A percentile compares a stretch with the other conserved stretches of the same genome.
phyloP scores from a whole-genome alignment of 306 rosid genomes.

The Cucumis melo region DNA sequence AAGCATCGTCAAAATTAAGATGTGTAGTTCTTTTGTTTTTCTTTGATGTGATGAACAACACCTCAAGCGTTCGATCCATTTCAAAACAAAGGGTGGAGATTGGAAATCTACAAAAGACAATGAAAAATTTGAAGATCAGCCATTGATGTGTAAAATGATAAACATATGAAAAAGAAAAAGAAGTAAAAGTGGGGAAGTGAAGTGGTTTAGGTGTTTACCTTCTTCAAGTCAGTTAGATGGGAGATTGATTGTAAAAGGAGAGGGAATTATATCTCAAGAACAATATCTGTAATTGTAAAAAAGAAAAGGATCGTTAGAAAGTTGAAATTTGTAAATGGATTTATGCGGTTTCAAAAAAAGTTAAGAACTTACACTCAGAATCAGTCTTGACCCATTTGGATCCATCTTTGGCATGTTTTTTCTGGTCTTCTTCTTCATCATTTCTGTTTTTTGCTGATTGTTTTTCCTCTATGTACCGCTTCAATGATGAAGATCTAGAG shows the following conservation, averaged over 20 bases:
- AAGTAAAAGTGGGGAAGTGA: background rate
- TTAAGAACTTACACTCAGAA: slow-evolving; percentile 70
- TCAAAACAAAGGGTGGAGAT: background rate
- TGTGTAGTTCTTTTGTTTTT: background rate
- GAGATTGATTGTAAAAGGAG: background rate
- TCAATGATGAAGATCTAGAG: slow-evolving; percentile 34
- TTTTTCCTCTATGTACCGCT: slow-evolving; percentile 49
- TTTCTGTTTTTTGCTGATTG: slow-evolving; percentile 22
- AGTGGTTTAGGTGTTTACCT: background rate
- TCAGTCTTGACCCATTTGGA: slow-evolving; percentile 96
- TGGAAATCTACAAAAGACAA: slow-evolving; percentile 13
- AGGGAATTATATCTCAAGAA: slow-evolving; percentile 64
- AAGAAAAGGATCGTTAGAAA: slow-evolving; percentile 1
- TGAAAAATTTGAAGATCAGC: background rate
- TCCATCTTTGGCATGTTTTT: slow-evolving; percentile 39
- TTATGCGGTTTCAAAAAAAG: background rate
- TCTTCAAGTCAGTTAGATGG: background rate
- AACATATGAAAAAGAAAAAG: background rate
- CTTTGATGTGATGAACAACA: slow-evolving; percentile 11
- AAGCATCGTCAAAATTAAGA: slow-evolving; percentile 15
- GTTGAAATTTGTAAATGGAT: background rate
- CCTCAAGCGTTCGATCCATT: slow-evolving; percentile 10
- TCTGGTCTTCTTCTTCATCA: slow-evolving; percentile 18
- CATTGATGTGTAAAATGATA: background rate
- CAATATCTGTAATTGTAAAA: slow-evolving; percentile 61